Percentiles rank a stretch among this genome's conserved stretches.
Conservation (phyloP, 352 stramenopile species). For the Saprolegnia parasitica region DNA sequence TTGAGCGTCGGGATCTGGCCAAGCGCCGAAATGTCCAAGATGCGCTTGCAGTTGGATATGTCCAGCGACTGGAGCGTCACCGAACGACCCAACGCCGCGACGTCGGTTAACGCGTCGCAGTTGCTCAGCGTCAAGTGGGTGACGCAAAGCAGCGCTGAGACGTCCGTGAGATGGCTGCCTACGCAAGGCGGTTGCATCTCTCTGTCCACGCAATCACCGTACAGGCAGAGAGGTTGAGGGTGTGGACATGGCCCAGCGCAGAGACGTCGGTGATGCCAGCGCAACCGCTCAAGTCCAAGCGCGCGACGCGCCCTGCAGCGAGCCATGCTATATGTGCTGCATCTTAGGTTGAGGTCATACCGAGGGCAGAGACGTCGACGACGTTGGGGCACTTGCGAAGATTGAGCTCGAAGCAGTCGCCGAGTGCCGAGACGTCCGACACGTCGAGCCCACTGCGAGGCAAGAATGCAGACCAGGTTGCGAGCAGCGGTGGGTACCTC, state of each 20-base stretch:
- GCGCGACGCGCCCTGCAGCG: slow-evolving; percentile 32
- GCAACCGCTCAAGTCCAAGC: slow-evolving; percentile 42
- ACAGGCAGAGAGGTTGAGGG: slow-evolving; percentile 26
- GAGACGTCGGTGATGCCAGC: slow-evolving; percentile 1
- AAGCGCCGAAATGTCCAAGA: slow-evolving; percentile 34
- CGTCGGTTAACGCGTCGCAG: slow-evolving; percentile 41
- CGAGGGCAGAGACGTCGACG: slow-evolving; percentile 44
- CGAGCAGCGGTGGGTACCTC: background rate
- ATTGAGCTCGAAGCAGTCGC: slow-evolving; percentile 44
- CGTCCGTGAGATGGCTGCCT: slow-evolving; percentile 47
- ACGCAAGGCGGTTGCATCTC: slow-evolving; percentile 28
- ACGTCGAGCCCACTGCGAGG: slow-evolving; percentile 41
- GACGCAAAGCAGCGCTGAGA: slow-evolving; percentile 40
- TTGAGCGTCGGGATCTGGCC: slow-evolving; percentile 43
- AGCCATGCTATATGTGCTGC: background rate
- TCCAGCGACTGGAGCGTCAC: slow-evolving; percentile 40
- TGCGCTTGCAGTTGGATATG: slow-evolving; percentile 44
- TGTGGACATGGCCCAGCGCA: slow-evolving; percentile 4
- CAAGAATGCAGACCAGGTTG: background rate
- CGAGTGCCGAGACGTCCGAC: slow-evolving; percentile 39
- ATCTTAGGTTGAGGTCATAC: slow-evolving; percentile 1
- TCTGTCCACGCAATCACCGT: background rate
- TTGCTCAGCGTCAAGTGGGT: slow-evolving; percentile 43
- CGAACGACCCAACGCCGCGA: slow-evolving; percentile 37
- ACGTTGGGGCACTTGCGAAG: slow-evolving; percentile 57